Conservation (phyloP, 2,329 filamentous ascomycete genomes). For the Coniochaeta prunicola region DNA sequence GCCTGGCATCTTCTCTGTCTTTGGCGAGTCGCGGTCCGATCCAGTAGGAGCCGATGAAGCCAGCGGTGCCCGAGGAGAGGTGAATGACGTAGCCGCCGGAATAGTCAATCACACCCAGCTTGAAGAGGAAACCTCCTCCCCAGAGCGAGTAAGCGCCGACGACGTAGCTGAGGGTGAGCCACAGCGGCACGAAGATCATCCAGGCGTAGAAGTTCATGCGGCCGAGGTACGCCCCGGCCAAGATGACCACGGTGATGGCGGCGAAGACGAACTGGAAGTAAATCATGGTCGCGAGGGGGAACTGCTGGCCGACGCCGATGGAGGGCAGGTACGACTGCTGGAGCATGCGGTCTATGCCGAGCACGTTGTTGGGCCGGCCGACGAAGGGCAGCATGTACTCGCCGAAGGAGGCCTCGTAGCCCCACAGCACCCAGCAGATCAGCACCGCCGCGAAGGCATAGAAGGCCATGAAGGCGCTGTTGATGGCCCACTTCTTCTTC, state of each 20-base stretch:
- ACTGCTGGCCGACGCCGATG: conserved; percentile 30
- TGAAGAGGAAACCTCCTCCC: conserved; percentile 21
- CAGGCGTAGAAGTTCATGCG: conserved; percentile 44
- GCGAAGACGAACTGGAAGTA: conserved; percentile 49
- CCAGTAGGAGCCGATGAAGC: conserved; percentile 38
- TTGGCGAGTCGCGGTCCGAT: conserved; percentile 17
- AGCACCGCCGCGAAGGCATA: conserved; percentile 40
- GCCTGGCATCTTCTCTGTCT: conserved; percentile 27
- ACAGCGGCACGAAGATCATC: conserved; percentile 44
- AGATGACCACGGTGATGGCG: conserved; percentile 39
- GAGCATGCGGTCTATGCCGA: conserved; percentile 35
- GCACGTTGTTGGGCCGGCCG: conserved; percentile 35
- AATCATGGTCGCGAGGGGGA: conserved; percentile 39
- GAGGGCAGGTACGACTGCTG: conserved; percentile 32
- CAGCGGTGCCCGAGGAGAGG: conserved; percentile 42
- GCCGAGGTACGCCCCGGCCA: conserved; percentile 37
- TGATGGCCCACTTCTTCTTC: conserved; percentile 41
- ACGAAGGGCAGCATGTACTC: conserved; percentile 42
- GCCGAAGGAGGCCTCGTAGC: conserved; percentile 40
- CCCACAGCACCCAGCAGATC: conserved; percentile 42
- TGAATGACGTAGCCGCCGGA: conserved; percentile 47
- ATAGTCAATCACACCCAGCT: conserved; percentile 41
- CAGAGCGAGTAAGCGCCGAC: conserved; percentile 15
- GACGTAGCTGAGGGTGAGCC: conserved; percentile 29
- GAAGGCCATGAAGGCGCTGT: conserved; percentile 42